Conservation (phyloP, 2,329 filamentous ascomycete genomes). For the Trichoderma sp. region DNA sequence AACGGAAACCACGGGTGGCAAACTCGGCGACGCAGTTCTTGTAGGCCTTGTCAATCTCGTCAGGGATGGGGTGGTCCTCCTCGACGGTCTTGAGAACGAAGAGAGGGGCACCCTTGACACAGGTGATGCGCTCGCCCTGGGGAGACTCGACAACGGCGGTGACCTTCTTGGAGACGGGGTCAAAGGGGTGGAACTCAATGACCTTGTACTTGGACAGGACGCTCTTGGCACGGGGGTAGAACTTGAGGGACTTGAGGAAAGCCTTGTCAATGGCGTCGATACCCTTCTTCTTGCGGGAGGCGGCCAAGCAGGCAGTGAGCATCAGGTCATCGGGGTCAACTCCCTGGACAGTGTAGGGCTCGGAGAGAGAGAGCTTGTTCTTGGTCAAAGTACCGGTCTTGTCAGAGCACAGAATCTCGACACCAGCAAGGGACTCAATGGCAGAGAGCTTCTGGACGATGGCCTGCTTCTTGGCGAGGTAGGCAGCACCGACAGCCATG, state of each 20-base stretch:
- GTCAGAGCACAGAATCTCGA: slow-evolving; percentile 91
- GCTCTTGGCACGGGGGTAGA: slow-evolving; percentile 77
- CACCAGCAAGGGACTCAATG: slow-evolving; percentile 87
- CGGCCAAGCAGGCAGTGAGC: slow-evolving; percentile 85
- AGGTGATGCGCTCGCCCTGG: slow-evolving; percentile 78
- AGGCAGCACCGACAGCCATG: slow-evolving; percentile 90
- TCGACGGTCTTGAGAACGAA: slow-evolving; percentile 85
- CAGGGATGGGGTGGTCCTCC: slow-evolving; percentile 75
- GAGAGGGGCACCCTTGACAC: slow-evolving; percentile 87
- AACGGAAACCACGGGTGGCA: slow-evolving; percentile 88
- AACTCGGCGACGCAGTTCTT: slow-evolving; percentile 93
- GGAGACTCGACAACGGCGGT: slow-evolving; percentile 79
- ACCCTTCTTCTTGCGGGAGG: slow-evolving; percentile 92
- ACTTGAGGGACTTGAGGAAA: slow-evolving; percentile 80
- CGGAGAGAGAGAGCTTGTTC: slow-evolving; percentile 85
- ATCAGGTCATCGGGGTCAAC: slow-evolving; percentile 86
- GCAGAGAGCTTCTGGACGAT: slow-evolving; percentile 91
- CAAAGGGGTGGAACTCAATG: slow-evolving; percentile 81
- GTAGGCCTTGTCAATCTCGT: slow-evolving; percentile 76
- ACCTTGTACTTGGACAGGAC: slow-evolving; percentile 82
- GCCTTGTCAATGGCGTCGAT: slow-evolving; percentile 94
- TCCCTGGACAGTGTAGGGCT: slow-evolving; percentile 78
- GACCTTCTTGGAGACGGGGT: slow-evolving; percentile 92
- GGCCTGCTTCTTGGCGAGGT: slow-evolving; percentile 87
- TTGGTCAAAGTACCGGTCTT: slow-evolving; percentile 92